Conservation (phyloP, 2,329 filamentous ascomycete species). For the Paracorniculantispora psalliotae region DNA sequence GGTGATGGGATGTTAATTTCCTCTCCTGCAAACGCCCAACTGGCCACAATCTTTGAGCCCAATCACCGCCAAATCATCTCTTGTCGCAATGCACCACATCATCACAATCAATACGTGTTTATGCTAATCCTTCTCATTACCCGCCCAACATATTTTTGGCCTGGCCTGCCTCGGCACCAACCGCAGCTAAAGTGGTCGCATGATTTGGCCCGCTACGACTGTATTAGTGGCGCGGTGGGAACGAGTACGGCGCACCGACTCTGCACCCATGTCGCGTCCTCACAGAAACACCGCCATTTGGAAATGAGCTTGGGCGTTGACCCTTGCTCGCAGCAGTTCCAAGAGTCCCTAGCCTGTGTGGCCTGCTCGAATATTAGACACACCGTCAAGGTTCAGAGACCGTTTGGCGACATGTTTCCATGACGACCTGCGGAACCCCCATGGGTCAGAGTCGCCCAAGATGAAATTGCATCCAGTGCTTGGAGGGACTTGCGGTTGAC, state of each 20-base stretch:
- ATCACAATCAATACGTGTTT: neutral
- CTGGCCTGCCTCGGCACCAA: neutral
- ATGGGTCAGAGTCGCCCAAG: neutral
- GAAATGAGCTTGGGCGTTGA: neutral
- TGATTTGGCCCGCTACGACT: neutral
- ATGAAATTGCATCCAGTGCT: conserved; percentile 6
- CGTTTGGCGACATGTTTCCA: neutral
- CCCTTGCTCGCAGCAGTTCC: neutral
- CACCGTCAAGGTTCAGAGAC: neutral
- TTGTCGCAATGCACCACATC: neutral
- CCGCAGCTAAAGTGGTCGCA: conserved; percentile 8
- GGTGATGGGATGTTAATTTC: neutral
- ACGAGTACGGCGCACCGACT: neutral
- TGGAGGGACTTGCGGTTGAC: neutral
- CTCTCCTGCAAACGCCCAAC: neutral
- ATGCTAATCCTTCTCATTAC: neutral
- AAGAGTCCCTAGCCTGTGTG: neutral
- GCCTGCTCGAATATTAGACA: neutral
- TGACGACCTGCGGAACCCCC: conserved; percentile 5
- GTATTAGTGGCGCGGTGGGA: neutral
- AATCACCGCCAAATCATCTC: neutral
- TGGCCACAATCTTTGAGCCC: neutral
- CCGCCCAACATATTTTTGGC: neutral
- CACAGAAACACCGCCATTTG: conserved; percentile 10
- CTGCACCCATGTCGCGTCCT: neutral